Evolutionary conservation across 1,284 basidiomycete genomes (phyloP), one percentile per base, ranked within the genome.

Genomic region (Fomitopsis schrenkii): DNA sequence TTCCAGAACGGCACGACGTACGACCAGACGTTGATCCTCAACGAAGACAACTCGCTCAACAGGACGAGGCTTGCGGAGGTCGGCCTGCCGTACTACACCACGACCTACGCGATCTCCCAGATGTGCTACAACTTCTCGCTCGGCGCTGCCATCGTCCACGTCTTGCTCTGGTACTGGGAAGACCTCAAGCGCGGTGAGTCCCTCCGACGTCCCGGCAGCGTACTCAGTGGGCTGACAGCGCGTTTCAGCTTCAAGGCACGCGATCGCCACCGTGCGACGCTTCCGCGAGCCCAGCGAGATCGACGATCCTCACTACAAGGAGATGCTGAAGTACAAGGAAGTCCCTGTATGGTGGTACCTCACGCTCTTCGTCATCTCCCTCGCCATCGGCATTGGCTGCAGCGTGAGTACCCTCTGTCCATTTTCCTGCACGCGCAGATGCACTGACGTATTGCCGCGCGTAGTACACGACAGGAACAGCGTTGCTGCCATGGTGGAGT

Each of bases 291-390:
- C 71, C 2, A 71, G 78, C 12, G 77, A 80, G 19, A 72, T 83
- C 41, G 76, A 82, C 54, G 81, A 83, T 66, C 78, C 78, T 19
- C 81, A 82, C 68, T 83, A 80, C 61, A 70, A 75, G 66, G 80
- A 77, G 65, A 83, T 84, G 82, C 75, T 76, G 65, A 79, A 79
- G 62, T 83, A 84, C 67, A 68, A 73, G 30, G 82, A 83, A 64
- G 83, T 84, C 3, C 85, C 85, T 4, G 78, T 79, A 63, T 82
- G 79, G 79, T 83, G 79, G 69, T 86, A 85, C 63, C 68, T 70
- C 0, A 42, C 70, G 0, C 65, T 85, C 17, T 82, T 86, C 64
- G 17, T 81, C 14, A 63, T 72, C n/a, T 81, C 82, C 0, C 70
- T 87, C 19, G 80, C 63, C n/a, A 75, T 86, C 53, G 80, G 80